A percentile compares a stretch with the other conserved stretches of the same genome.
Evolutionary conservation across 225 moss, liverwort and hornwort species (phyloP).

Genomic region (Anthoceros angustus): DNA sequence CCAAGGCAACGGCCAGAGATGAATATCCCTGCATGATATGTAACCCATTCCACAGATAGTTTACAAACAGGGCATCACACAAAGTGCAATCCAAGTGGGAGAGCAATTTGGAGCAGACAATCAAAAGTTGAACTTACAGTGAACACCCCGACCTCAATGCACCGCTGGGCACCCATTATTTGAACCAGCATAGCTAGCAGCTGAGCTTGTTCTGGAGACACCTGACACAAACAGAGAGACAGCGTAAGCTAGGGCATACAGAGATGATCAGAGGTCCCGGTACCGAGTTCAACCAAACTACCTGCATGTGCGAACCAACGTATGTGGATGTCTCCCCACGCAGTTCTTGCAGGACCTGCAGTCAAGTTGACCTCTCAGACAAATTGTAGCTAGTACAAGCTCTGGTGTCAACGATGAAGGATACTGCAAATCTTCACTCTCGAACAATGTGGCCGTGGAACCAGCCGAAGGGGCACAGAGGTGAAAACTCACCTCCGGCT

Average conservation of each 20-base stretch:
- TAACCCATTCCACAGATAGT: not conserved
- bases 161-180: slow-evolving; percentile 67
- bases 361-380: not conserved
- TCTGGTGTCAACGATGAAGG: not conserved
- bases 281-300: slow-evolving; percentile 1
- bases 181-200: slow-evolving; percentile 78
- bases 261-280: not conserved
- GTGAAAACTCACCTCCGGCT: slow-evolving; percentile 13
- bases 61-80: not conserved
- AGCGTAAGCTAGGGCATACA: not conserved
- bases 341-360: slow-evolving; percentile 64
- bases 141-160: slow-evolving; percentile 97
- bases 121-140: slow-evolving; percentile 22
- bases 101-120: not conserved
- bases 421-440: not conserved
- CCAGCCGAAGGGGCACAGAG: not conserved
- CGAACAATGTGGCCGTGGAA: not conserved
- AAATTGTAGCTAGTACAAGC: no score
- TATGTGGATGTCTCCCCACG: slow-evolving; percentile 59
- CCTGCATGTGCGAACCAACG: slow-evolving; percentile 64
- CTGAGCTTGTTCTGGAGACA: slow-evolving; percentile 84
- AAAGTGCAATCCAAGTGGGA: not conserved
- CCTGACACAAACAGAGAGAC: slow-evolving; percentile 22
- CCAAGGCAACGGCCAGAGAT: slow-evolving; percentile 84
- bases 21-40: slow-evolving; percentile 67